Evolutionary conservation across 768 basidiomycete genomes (phyloP), one percentile per base, ranked within the genome.

Genomic region (Ramaria sp.): DNA sequence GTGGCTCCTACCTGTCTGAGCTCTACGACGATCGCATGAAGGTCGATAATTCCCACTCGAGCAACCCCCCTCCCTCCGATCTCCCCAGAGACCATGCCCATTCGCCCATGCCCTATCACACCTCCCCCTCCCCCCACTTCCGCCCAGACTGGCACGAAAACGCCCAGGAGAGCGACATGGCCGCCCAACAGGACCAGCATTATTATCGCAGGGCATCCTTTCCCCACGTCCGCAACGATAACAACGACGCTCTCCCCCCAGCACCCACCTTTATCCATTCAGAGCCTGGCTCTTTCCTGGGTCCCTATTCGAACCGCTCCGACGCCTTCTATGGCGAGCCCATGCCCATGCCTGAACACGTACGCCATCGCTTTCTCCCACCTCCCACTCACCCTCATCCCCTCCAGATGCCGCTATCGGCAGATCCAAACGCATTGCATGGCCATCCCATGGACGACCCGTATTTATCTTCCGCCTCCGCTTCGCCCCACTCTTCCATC

Each of bases 191-290:
- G 67, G 68, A n/a, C 66, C 68, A 20, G 66, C 60, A 69, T 9
- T 68, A 67, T 13, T 39, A 71, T 58, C 83, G 87, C 48, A 75
- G 87, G 57, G 81, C 82, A 1, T 88, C 87, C 0, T 88, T 79
- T 67, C 87, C 87, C 44, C 83, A 81, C 63, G 83, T 84, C 50
- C 77, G 84, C 41, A 83, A 86, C 60, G 87, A 90, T 67, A 74
- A 77, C 55, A 74, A 76, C 50, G 75, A 78, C 50, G 65, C 55
- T 58, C 71, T 63, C 72, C 72, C 62, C 67, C 73, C 56, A 64
- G 70, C 65, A 64, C 69, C 73, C 24, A 20, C 48, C 30, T 76
- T 77, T 63, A 64, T 74, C 56, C 67, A 58, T 66, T 69, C 67
- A 52, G 71, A 74, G 57, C 73, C 73, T 48, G 73, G 73, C 49